These are phyloP conservation scores for Pythium oligandrum DNA, from an alignment of 352 stramenopile genomes.

Conservation along the genomic window DNA sequence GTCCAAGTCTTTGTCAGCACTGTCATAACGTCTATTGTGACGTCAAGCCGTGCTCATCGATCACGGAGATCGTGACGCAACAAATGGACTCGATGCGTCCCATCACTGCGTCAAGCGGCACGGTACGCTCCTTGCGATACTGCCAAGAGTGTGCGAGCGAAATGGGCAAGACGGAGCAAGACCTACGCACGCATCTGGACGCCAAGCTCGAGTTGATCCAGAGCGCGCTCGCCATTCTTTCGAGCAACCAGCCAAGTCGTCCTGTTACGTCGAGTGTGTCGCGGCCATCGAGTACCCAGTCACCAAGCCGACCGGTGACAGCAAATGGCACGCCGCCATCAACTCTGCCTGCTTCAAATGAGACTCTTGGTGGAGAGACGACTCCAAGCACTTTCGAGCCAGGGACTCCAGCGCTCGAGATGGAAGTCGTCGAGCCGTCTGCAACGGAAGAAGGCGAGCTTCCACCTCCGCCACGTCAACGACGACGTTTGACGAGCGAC, in stretches of 20 bases:
- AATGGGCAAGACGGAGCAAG: conserved; percentile 65
- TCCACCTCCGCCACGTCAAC: conserved; percentile 8
- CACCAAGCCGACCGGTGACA: conserved; percentile 10
- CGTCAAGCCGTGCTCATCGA: conserved; percentile 66
- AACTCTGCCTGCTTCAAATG: no score
- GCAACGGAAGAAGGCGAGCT: conserved; percentile 6
- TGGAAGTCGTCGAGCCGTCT: conserved; percentile 17
- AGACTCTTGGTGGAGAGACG: no score
- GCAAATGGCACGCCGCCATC: no score
- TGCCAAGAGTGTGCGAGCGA: conserved; percentile 73
- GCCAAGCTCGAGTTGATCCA: conserved; percentile 59
- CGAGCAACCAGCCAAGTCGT: conserved; percentile 18
- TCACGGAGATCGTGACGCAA: conserved; percentile 21
- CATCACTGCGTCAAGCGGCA: conserved; percentile 3
- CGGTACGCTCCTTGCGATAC: conserved; percentile 40
- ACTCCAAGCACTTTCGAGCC: no score
- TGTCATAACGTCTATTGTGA: conserved; percentile 80
- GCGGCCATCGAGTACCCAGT: conserved; percentile 4
- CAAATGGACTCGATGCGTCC: conserved; percentile 11
- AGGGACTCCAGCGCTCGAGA: conserved; percentile 1
- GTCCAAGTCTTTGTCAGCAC: conserved; percentile 71
- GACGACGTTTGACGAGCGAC: conserved; percentile 24
- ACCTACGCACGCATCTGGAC: conserved; percentile 53
- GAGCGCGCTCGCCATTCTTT: conserved; percentile 27
- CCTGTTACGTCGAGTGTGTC: conserved; percentile 5